phyloP scores from a whole-genome alignment of 805 yeast genomes.

The Lipomyces spencermartinsiae region DNA sequence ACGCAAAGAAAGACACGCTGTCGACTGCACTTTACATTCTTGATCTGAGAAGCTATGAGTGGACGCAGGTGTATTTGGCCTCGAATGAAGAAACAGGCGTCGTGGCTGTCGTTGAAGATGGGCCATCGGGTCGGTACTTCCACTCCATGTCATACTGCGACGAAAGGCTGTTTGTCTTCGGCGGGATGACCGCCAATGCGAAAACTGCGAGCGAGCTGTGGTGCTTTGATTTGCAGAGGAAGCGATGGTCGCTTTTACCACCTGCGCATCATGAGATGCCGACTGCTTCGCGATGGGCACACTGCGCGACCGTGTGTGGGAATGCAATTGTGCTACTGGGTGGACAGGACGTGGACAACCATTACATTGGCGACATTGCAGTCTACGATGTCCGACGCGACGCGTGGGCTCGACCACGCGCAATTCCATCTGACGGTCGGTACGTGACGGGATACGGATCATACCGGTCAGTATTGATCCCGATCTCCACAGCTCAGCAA shows the following conservation, averaged over 20 bases:
- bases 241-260: slow-evolving; percentile 20
- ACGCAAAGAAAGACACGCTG: slow-evolving; percentile 13
- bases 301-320: slow-evolving; percentile 29
- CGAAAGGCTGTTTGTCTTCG: slow-evolving; percentile 23
- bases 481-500: slow-evolving; percentile 9
- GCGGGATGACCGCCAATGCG: slow-evolving; percentile 21
- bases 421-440: slow-evolving; percentile 1
- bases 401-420: slow-evolving; percentile 22
- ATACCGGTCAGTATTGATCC: slow-evolving; percentile 21
- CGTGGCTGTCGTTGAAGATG: slow-evolving; percentile 12
- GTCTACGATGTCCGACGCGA: slow-evolving; percentile 28
- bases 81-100: not conserved
- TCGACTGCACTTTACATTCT: slow-evolving; percentile 28
- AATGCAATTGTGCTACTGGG: slow-evolving; percentile 29
- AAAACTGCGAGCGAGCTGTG: slow-evolving; percentile 26
- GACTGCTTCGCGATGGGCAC: slow-evolving; percentile 32
- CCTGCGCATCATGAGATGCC: slow-evolving; percentile 11
- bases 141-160: slow-evolving; percentile 27
- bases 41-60: slow-evolving; percentile 23
- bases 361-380: slow-evolving; percentile 25
- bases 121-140: slow-evolving; percentile 26
- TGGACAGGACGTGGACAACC: slow-evolving; percentile 35
- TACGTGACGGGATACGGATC: slow-evolving; percentile 20
- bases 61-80: slow-evolving; percentile 23
- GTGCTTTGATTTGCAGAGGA: slow-evolving; percentile 21